Base-by-base conservation (phyloP, 2,329 filamentous ascomycete genomes). In the Scedosporium aurantiacum region DNA sequence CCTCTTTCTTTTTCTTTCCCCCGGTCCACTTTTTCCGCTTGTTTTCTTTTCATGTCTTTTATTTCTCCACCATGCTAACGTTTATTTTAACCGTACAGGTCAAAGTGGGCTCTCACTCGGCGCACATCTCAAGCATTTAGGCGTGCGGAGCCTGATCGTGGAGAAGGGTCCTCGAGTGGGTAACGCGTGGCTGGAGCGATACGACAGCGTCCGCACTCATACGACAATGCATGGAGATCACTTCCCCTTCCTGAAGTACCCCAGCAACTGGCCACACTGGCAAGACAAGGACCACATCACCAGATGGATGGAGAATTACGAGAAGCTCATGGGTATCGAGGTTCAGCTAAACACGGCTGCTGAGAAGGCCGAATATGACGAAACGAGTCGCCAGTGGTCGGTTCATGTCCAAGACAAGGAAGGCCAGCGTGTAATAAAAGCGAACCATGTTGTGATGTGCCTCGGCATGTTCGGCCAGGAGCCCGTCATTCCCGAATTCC, bases 171-270 rank as follows among this genome's bases (percentile, higher is more conserved):
- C 73, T 16, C 69, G 74, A 0, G 69, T 81, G 8, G 78, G 78
- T 4, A 78, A 80, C 63, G 79, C 78, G 58, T 81, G 79, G 79
- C 68, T 76, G 2, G 72, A 75, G 16, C 72, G 79, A n/a, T 82
- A 82, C 63, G 70, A 74, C 25, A 65, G 50, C 14, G 32, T 37
- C 32, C 32, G 32, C 32, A 37, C 32, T 37, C 32, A 37, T 37
- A 37, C 32, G 6, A 37, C 32, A 37, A 37, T 37, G 32, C 66
- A 64, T 55, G 66, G 65, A 16, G 66, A 68, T 25, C 66, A 70
- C 52, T 62, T 68, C 28, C 64, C 68, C 1, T 70, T 65, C 58
- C 58, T 70, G 12, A 64, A 65, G 16, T 67, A 65, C 57, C 68
- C 67, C 6, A 43, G 64, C 8, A 64, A 66, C 25, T 70, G 66